Evolutionary conservation across 2,329 filamentous ascomycete species (phyloP).

Genomic region (Chrysoporthe austroafricana): DNA sequence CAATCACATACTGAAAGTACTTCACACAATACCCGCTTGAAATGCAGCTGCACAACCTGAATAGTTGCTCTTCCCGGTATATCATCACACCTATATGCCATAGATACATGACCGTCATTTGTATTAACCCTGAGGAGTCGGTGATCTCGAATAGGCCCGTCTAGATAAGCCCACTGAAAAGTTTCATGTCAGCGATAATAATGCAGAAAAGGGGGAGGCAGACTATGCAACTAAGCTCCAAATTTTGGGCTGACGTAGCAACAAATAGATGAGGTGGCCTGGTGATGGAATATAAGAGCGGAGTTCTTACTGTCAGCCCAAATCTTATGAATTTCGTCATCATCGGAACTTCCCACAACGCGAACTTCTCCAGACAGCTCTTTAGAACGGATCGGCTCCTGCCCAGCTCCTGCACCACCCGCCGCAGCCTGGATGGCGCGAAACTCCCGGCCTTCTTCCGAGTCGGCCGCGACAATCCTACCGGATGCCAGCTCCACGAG

Average conservation of each 20-base stretch:
- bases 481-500: slow-evolving; percentile 22
- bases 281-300: not conserved
- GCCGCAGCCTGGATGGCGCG: not conserved
- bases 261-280: not conserved
- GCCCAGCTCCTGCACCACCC: not conserved
- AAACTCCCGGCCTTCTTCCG: slow-evolving; percentile 20
- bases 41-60: too few relatives aligned
- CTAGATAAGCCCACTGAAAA: slow-evolving; percentile 17
- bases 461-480: slow-evolving; percentile 19
- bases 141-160: slow-evolving; percentile 23
- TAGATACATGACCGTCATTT: not conserved
- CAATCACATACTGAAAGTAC: too few relatives aligned
- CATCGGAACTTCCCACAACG: not conserved
- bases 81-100: too few relatives aligned
- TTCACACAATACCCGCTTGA: too few relatives aligned
- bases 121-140: not conserved
- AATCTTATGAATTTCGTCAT: slow-evolving; percentile 17
- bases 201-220: not conserved
- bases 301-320: slow-evolving; percentile 19
- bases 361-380: not conserved
- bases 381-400: not conserved
- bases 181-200: not conserved
- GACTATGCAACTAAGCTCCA: not conserved
- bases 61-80: too few relatives aligned
- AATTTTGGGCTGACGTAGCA: not conserved